Evolutionary conservation across 202 grass and related monocot genomes (phyloP).

Genomic region (Miscanthus sacchariflorus): DNA sequence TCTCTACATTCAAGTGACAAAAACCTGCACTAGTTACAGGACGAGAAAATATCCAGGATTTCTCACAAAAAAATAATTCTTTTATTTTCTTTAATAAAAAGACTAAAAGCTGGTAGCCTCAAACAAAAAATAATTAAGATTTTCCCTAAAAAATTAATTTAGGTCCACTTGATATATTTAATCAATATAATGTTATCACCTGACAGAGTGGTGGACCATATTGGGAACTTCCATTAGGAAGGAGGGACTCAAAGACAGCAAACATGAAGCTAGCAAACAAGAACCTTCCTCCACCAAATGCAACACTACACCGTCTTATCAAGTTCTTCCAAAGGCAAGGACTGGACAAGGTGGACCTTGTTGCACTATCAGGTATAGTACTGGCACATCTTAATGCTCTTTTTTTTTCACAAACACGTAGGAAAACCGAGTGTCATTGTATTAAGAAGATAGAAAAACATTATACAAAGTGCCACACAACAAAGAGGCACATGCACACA

Average conservation of each 20-base stretch:
- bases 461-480: background rate
- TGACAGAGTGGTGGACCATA: slow-evolving; percentile 77
- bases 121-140: background rate
- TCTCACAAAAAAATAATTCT: background rate
- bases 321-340: slow-evolving; percentile 76
- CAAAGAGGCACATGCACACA: background rate
- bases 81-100: slow-evolving; percentile 30
- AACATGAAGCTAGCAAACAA: slow-evolving; percentile 76
- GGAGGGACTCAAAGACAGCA: slow-evolving; percentile 77
- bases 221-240: slow-evolving; percentile 79
- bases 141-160: background rate
- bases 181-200: slow-evolving; percentile 27
- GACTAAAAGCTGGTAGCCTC: background rate
- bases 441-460: background rate
- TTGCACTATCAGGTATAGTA: slow-evolving; percentile 74
- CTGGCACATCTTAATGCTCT: background rate
- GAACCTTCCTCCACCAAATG: slow-evolving; percentile 79
- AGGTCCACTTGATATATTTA: background rate
- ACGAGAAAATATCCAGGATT: slow-evolving; percentile 16
- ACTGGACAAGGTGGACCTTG: slow-evolving; percentile 78
- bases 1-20: slow-evolving; percentile 20
- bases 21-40: background rate
- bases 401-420: background rate
- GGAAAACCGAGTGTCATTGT: background rate
- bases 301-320: slow-evolving; percentile 70